Evolutionary conservation across 345 rosid species (phyloP), one percentile per base, ranked within the genome.

Genomic region (Geranium brycei): DNA sequence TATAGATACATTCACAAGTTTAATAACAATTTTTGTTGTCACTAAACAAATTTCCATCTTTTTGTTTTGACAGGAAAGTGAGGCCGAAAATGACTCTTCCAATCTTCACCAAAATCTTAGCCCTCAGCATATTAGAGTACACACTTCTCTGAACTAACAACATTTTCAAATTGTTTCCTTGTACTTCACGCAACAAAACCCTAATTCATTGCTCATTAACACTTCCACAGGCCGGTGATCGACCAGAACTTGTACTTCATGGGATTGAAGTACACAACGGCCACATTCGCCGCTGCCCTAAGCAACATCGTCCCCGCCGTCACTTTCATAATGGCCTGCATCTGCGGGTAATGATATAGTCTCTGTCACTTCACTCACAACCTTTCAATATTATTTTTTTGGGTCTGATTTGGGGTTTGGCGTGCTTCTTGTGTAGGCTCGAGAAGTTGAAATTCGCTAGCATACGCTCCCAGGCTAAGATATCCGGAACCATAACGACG

Each of bases 231-330:
- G 84, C 88, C 87, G 30, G 99, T 90, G 8, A 90, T 92, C 4
- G 91, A 86, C 71, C 99, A 90, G 40, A 92, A 92, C 75, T 62
- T 87, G 61, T 92, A 86, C 61, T 83, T 67, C 18, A 13, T 81
- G 19, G 96, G 97, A 58, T 83, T 92, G 91, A 92, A 86, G 78
- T 75, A 81, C 61, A 87, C 97, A 0, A 89, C 96, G 0, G 99
- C 90, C 8, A 92, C 99, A 16, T 87, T 87, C 63, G 87, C 97
- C 57, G 79, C 90, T 0, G 89, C 99, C 63, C 80, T 89, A 82
- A 64, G 82, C 74, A 92, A 92, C 28, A 74, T 92, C 71, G 77
- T 93, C 59, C 99, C 99, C 0, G 97, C 97, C 51, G 78, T 86
- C 62, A 86, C 97, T 56, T 85, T 93, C 11, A 23, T 93, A 18